Evolutionary conservation across 2,329 filamentous ascomycete genomes (phyloP).

Genomic region (Arthroderma uncinatum): DNA sequence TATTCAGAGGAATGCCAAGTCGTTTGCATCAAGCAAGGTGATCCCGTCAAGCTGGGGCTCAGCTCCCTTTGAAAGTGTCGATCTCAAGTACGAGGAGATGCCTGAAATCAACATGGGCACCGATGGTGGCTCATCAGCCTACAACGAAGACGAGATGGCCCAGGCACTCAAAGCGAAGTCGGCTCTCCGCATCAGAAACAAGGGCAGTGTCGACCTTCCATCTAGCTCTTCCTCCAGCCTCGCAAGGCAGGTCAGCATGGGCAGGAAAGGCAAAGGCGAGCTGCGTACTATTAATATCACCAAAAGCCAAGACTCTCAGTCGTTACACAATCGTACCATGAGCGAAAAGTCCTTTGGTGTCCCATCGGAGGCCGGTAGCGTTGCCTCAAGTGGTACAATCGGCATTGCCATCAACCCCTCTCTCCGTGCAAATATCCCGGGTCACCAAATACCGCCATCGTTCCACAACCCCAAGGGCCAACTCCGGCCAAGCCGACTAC

Average conservation of each 20-base stretch:
- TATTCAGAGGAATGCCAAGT: slow-evolving; percentile 45
- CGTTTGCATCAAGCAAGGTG: slow-evolving; percentile 59
- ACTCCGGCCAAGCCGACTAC: slow-evolving; percentile 1
- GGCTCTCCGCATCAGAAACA: slow-evolving; percentile 8
- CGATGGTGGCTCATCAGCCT: slow-evolving; percentile 13
- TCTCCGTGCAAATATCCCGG: background rate
- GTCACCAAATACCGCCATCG: background rate
- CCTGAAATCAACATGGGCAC: background rate
- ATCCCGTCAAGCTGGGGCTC: slow-evolving; percentile 59
- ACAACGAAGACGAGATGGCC: slow-evolving; percentile 14
- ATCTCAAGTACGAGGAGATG: slow-evolving; percentile 23
- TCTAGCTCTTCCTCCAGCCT: slow-evolving; percentile 10
- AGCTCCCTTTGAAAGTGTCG: slow-evolving; percentile 37
- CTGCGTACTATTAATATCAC: slow-evolving; percentile 22
- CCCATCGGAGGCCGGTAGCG: background rate
- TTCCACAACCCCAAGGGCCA: background rate
- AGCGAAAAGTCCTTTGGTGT: background rate
- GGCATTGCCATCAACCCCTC: background rate
- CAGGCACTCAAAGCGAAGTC: slow-evolving; percentile 14
- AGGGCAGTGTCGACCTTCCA: background rate
- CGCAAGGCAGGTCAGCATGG: slow-evolving; percentile 24
- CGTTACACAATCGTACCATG: background rate
- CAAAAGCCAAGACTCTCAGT: slow-evolving; percentile 7
- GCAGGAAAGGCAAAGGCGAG: slow-evolving; percentile 23
- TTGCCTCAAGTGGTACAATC: background rate